A percentile compares a stretch with the other conserved stretches of the same genome.
These are phyloP conservation scores for Chondrus crispus DNA, from an alignment of 23 red algal genomes.

Conservation along the genomic window DNA sequence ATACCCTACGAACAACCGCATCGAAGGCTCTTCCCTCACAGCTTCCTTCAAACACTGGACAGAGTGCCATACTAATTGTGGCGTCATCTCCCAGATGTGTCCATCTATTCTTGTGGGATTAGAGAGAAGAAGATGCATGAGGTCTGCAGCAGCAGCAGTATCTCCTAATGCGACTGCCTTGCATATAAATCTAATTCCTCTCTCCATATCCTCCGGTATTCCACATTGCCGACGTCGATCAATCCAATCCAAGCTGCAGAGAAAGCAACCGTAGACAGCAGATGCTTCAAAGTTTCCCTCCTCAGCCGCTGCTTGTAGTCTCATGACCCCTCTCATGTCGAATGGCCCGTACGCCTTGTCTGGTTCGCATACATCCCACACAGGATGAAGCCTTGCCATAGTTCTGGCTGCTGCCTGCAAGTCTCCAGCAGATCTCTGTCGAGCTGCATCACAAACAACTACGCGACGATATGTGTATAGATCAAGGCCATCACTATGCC, in stretches of 20 bases:
- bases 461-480: conserved; percentile 40
- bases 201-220: neutral
- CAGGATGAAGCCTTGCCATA: conserved; percentile 25
- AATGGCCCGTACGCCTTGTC: conserved; percentile 36
- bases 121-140: conserved; percentile 24
- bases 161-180: conserved; percentile 22
- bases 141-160: conserved; percentile 7
- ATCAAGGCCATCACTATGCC: conserved; percentile 24
- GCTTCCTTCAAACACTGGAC: conserved; percentile 29
- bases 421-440: conserved; percentile 24
- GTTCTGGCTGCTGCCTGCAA: conserved; percentile 14
- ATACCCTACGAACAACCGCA: conserved; percentile 37
- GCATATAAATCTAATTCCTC: conserved; percentile 11
- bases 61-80: neutral
- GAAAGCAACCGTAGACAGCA: conserved; percentile 20
- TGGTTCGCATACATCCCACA: conserved; percentile 32
- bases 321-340: neutral
- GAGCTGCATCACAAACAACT: conserved; percentile 49
- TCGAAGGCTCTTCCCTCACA: conserved; percentile 26
- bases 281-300: conserved; percentile 59
- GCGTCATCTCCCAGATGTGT: neutral
- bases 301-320: conserved; percentile 39
- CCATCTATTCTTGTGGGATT: neutral
- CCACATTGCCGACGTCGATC: conserved; percentile 26
- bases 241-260: conserved; percentile 38